Evolutionary conservation across 192 early-diverging fungal species (phyloP), one percentile per base, ranked within the genome.

Genomic region (Rhizoclosmatium sp.): DNA sequence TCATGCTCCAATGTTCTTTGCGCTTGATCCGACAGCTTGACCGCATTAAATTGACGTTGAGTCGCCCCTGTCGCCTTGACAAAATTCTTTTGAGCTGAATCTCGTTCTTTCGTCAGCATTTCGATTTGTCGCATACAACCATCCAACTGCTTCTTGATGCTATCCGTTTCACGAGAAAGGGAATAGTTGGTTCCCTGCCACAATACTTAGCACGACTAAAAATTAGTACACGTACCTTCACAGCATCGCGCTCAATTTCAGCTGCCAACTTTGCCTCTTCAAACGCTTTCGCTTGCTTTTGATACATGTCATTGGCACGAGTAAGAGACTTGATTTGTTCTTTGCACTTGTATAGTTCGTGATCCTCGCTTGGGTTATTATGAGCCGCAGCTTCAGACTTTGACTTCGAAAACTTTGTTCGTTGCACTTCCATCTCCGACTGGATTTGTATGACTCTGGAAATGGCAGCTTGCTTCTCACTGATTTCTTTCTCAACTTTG

Each of bases 1-100:
- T 91, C 89, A 69, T 88, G 85, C 75, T 91, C 89, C 9, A 91
- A 75, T 56, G 86, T 91, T 21, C 88, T 76, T 69, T 91, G 86
- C 1, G 83, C 85, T 73, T 89, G 87, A 23, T 90, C 88, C 0
- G 84, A 72, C 12, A 91, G 64, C 75, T 91, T 91, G 54, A 91
- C 79, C 19, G 82, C 76, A 54, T 88, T 89, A 60, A 85, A 51
- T 78, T 91, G 88, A 54, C 85, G 86, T 78, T 84, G 84, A 12
- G 88, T 86, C 2, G 87, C 83, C 2, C 81, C 81, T 1, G 85
- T 87, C n/a, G 89, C 83, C 65, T 87, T 88, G 41, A 90, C 81
- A 40, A 87, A 87, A 69, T 89, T 89, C 76, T 90, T 89, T 67
- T 86, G 85, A 0, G 88, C 83, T 70, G 87, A 82, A 70, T 91